Percentiles rank a stretch among this genome's conserved stretches.
Evolutionary conservation across 1,284 basidiomycete genomes (phyloP).

Genomic region (Rhodotorula glutinis): DNA sequence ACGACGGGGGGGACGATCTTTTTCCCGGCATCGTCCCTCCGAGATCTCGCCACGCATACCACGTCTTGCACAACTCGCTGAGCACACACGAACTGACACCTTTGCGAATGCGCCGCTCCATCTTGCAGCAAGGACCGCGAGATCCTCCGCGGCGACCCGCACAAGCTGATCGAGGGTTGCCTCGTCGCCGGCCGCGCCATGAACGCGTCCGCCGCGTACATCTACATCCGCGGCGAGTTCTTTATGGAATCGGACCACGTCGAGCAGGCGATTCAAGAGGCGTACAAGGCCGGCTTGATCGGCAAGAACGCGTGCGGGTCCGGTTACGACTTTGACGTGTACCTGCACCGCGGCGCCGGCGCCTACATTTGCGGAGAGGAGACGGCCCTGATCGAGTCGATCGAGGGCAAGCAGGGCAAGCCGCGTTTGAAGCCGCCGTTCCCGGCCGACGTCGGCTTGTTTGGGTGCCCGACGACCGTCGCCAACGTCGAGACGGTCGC

Average conservation of each 20-base stretch:
- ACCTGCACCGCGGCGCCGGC: slow-evolving; percentile 93
- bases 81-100: not conserved
- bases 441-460: slow-evolving; percentile 95
- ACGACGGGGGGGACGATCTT: not conserved
- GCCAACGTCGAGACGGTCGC: slow-evolving; percentile 98
- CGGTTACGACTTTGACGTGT: slow-evolving; percentile 93
- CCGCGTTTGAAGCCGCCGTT: slow-evolving; percentile 98
- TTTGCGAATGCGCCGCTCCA: not conserved
- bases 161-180: slow-evolving; percentile 97
- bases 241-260: slow-evolving; percentile 90
- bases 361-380: slow-evolving; percentile 99
- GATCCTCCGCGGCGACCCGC: slow-evolving; percentile 95
- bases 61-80: not conserved
- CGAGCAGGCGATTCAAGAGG: slow-evolving; percentile 91
- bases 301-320: slow-evolving; percentile 90
- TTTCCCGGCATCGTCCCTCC: not conserved
- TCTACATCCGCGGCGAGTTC: slow-evolving; percentile 98
- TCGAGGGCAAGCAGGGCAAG: slow-evolving; percentile 97
- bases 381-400: slow-evolving; percentile 92
- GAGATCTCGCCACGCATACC: not conserved
- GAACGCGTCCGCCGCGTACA: slow-evolving; percentile 97
- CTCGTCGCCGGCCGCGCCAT: slow-evolving; percentile 95
- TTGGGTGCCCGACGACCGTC: slow-evolving; percentile 94
- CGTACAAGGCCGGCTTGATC: slow-evolving; percentile 86
- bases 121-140: slow-evolving; percentile 78